Conservation (phyloP, 2,329 filamentous ascomycete species). For the Apiospora arundinis region DNA sequence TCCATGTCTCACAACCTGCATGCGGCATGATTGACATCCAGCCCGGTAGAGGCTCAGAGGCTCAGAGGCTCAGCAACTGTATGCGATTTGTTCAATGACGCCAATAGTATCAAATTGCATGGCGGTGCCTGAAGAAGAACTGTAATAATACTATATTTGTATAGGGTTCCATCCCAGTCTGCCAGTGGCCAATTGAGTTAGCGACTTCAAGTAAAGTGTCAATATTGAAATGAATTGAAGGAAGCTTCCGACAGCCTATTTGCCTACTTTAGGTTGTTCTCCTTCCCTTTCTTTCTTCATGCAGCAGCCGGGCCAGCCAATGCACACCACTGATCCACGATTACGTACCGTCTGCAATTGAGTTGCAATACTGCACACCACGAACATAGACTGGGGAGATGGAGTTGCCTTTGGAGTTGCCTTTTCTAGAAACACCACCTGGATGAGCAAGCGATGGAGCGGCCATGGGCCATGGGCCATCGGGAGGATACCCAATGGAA, state of each 20-base stretch:
- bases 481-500: slow-evolving; percentile 11
- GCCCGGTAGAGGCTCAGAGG: neutral
- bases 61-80: neutral
- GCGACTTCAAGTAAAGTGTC: no score
- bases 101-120: neutral
- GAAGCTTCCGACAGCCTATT: no score
- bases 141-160: neutral
- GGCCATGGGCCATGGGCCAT: no score
- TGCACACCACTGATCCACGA: neutral
- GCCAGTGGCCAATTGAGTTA: no score
- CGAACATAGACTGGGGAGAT: neutral
- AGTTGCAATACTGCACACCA: slow-evolving; percentile 12
- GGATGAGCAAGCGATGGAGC: neutral
- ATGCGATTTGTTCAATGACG: neutral
- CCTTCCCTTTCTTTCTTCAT: neutral
- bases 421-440: slow-evolving; percentile 13
- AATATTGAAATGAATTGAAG: no score
- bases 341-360: slow-evolving; percentile 1
- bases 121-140: neutral
- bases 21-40: neutral
- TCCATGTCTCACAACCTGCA: slow-evolving; percentile 9
- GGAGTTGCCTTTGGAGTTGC: slow-evolving; percentile 3
- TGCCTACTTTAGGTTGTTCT: no score
- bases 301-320: neutral
- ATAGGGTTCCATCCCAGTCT: neutral